These are phyloP conservation scores for Suillus lakei DNA, from an alignment of 768 basidiomycete genomes.

Conservation along the genomic window DNA sequence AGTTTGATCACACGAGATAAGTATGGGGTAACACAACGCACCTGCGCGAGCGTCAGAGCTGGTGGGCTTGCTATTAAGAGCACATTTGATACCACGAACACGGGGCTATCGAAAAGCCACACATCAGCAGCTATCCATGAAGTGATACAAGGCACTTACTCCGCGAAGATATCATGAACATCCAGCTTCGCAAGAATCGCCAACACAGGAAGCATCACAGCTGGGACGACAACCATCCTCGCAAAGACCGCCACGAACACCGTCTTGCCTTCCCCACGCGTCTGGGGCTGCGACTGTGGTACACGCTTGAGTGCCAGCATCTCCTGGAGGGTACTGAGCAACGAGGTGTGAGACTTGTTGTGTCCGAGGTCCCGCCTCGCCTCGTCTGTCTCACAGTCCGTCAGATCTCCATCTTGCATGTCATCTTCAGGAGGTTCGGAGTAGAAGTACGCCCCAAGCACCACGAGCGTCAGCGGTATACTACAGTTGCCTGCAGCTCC, in stretches of 20 bases:
- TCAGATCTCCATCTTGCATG: conserved; percentile 15
- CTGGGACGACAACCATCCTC: conserved; percentile 87
- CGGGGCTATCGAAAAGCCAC: conserved; percentile 56
- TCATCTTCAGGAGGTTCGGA: conserved; percentile 35
- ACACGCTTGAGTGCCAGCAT: conserved; percentile 41
- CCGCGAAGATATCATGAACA: conserved; percentile 68
- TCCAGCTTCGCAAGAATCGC: conserved; percentile 62
- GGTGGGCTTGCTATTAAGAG: conserved; percentile 85
- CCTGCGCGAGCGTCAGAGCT: conserved; percentile 71
- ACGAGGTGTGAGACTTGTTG: conserved; percentile 34
- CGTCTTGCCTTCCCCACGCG: conserved; percentile 80
- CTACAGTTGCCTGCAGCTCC: conserved; percentile 73
- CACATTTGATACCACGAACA: conserved; percentile 85
- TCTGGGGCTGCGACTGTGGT: neutral
- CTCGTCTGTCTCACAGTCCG: neutral
- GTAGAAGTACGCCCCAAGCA: conserved; percentile 93
- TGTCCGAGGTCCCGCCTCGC: conserved; percentile 9
- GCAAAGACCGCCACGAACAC: conserved; percentile 82
- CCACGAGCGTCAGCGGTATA: conserved; percentile 88
- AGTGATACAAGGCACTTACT: conserved; percentile 54
- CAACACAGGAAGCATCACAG: conserved; percentile 78
- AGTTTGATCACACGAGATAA: conserved; percentile 8
- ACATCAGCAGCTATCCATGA: conserved; percentile 1
- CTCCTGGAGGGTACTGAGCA: conserved; percentile 48
- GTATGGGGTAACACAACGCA: conserved; percentile 28